These are phyloP conservation scores for Athelia sp. DNA, from an alignment of 1,284 basidiomycete genomes.

Conservation along the genomic window DNA sequence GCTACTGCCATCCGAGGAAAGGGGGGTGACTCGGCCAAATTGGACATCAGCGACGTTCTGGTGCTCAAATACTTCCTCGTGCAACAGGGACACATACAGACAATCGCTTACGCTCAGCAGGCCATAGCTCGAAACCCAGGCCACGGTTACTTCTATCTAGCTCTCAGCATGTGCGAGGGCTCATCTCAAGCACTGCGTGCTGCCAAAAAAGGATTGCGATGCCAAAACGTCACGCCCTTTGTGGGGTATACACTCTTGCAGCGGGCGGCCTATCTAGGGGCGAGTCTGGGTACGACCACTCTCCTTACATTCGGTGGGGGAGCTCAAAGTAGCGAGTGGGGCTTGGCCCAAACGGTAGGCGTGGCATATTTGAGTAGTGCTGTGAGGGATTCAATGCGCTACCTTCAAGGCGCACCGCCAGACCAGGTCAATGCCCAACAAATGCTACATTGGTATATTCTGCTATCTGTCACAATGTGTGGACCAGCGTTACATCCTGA, in stretches of 20 bases:
- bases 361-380: conserved; percentile 51
- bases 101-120: conserved; percentile 36
- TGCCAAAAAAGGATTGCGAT: conserved; percentile 53
- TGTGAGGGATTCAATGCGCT: conserved; percentile 45
- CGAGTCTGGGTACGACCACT: conserved; percentile 34
- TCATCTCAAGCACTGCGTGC: conserved; percentile 28
- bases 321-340: conserved; percentile 37
- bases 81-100: conserved; percentile 36
- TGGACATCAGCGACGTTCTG: conserved; percentile 48
- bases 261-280: conserved; percentile 53
- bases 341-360: conserved; percentile 47
- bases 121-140: conserved; percentile 46
- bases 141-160: conserved; percentile 39
- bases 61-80: conserved; percentile 55
- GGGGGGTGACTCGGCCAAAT: conserved; percentile 15
- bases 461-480: conserved; percentile 42
- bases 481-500: conserved; percentile 44
- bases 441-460: conserved; percentile 51
- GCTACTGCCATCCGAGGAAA: conserved; percentile 45
- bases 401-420: conserved; percentile 49
- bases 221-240: conserved; percentile 41
- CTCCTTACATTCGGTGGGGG: conserved; percentile 18
- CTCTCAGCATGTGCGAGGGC: conserved; percentile 24
- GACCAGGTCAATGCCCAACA: conserved; percentile 54
- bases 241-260: conserved; percentile 48